A percentile compares a stretch with the other conserved stretches of the same genome.
phyloP scores from a whole-genome alignment of 2,329 filamentous ascomycete genomes.

The Fonsecaea multimorphosa region DNA sequence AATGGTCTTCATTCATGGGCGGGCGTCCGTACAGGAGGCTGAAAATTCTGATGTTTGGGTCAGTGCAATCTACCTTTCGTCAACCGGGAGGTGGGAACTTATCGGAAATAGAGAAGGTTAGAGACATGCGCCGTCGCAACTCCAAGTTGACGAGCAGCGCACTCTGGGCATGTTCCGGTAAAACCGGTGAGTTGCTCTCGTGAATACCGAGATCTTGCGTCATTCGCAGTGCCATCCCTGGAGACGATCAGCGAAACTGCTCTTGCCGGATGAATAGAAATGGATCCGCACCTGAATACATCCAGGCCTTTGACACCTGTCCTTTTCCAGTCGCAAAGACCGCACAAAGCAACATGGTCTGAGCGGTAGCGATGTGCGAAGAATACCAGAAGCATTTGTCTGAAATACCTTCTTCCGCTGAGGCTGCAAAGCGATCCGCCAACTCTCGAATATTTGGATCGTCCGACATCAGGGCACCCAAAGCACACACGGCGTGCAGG shows the following conservation, averaged over 20 bases:
- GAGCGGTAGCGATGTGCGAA: not conserved
- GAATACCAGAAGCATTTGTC: not conserved
- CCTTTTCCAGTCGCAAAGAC: slow-evolving; percentile 18
- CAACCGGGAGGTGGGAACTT: slow-evolving; percentile 16
- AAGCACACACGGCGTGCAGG: slow-evolving; percentile 16
- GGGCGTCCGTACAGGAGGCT: slow-evolving; percentile 16
- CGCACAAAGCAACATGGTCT: slow-evolving; percentile 14
- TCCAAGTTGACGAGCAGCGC: slow-evolving; percentile 19
- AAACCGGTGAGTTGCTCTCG: slow-evolving; percentile 1
- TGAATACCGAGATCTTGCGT: slow-evolving; percentile 21
- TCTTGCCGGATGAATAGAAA: not conserved
- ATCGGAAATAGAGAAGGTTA: slow-evolving; percentile 25
- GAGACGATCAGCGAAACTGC: not conserved
- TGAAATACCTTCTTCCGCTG: slow-evolving; percentile 2
- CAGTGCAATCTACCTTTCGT: slow-evolving; percentile 15
- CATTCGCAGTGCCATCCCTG: slow-evolving; percentile 21
- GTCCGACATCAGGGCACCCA: slow-evolving; percentile 22
- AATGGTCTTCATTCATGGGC: slow-evolving; percentile 10
- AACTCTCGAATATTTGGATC: slow-evolving; percentile 19
- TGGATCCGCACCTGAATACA: slow-evolving; percentile 18
- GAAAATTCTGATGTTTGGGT: slow-evolving; percentile 18
- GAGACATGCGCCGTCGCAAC: slow-evolving; percentile 25
- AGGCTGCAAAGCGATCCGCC: slow-evolving; percentile 7
- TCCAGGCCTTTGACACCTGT: slow-evolving; percentile 19
- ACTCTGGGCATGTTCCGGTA: slow-evolving; percentile 13